phyloP scores from a whole-genome alignment of 495 filamentous ascomycete genomes.

The Annulohypoxylon nitens region DNA sequence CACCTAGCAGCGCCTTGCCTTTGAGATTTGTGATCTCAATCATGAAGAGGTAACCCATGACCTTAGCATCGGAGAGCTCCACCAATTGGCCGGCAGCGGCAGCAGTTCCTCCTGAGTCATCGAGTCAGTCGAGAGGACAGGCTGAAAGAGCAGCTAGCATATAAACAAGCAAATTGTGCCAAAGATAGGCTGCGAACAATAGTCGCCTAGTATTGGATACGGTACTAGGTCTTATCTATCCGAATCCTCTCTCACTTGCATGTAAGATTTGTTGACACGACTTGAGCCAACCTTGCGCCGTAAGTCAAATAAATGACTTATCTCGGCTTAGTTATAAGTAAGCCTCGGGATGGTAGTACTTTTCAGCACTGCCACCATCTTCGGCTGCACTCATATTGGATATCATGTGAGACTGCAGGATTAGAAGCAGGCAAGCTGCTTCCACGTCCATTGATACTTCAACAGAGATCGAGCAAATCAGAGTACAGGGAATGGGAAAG shows the following conservation, averaged over 20 bases:
- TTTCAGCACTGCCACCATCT: conserved; percentile 15
- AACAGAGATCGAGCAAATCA: background rate
- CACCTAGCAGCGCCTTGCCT: conserved; percentile 85
- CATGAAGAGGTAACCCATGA: conserved; percentile 93
- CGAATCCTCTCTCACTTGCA: conserved; percentile 7
- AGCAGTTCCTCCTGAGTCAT: conserved; percentile 83
- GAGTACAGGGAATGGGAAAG: background rate
- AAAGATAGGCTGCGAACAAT: conserved; percentile 19
- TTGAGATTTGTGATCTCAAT: conserved; percentile 96
- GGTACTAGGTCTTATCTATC: background rate
- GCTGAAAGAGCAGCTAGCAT: conserved; percentile 19
- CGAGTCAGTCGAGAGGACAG: conserved; percentile 36
- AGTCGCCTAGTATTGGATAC: conserved; percentile 7
- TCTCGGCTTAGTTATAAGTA: conserved; percentile 10
- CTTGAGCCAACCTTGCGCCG: conserved; percentile 15
- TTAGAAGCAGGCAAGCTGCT: background rate
- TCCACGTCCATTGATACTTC: conserved; percentile 25
- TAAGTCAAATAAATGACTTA: conserved; percentile 13
- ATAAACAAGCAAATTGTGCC: conserved; percentile 18
- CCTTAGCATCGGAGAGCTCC: conserved; percentile 81
- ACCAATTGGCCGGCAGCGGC: conserved; percentile 88
- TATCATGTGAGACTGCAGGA: background rate
- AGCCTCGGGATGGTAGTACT: conserved; percentile 10
- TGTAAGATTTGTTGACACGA: conserved; percentile 14
- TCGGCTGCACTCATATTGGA: conserved; percentile 10